Evolutionary conservation across 148 eudicot species (phyloP), one percentile per base, ranked within the genome.

Genomic region (Vaccinium darrowii): DNA sequence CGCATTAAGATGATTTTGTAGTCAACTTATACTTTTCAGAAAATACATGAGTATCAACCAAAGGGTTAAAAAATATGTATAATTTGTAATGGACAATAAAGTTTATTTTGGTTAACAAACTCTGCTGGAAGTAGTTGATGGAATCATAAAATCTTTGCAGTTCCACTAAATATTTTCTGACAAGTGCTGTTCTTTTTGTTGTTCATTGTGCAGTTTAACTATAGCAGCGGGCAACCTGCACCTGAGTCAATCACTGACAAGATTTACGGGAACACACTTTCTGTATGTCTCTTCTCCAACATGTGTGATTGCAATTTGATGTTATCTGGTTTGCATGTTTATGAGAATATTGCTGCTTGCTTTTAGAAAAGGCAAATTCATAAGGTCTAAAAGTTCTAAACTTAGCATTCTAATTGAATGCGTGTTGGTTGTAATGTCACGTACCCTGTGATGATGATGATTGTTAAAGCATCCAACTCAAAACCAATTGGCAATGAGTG

Each of bases 211-310:
- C 94, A 97, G 98, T 95, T 97, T 92, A 97, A 97, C 89, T 95
- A 94, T 91, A 93, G 96, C 94, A 97, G 99, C 71, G 99, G 98
- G 83, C 99, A 97, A 89, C 99, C 99, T 80, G 98, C 99, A 81
- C 98, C 99, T 7, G 98, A 97, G 86, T 94, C 98, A 33, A 95
- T 97, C 84, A 97, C 99, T 62, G 99, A 97, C 93, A 94, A 95
- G 91, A 95, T 97, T n/a, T 97, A 97, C 79, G 98, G 99, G 78
- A 97, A 97, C 87, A 97, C 98, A 54, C 96, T 94, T 72, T 94
- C 98, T 71, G 99, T 95, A 97, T 50, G 98, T 90, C 49, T 82
- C 85, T 62, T 67, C 60, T 62, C 50, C 27, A 12, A 65, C 33
- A 58, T 85, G 18, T 30, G 10, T 57, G 80, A 73, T 85, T 75